Percentiles rank a stretch among this genome's conserved stretches.
These are phyloP conservation scores for Leersia perrieri DNA, from an alignment of 176 grass and related monocot species.

Conservation along the genomic window DNA sequence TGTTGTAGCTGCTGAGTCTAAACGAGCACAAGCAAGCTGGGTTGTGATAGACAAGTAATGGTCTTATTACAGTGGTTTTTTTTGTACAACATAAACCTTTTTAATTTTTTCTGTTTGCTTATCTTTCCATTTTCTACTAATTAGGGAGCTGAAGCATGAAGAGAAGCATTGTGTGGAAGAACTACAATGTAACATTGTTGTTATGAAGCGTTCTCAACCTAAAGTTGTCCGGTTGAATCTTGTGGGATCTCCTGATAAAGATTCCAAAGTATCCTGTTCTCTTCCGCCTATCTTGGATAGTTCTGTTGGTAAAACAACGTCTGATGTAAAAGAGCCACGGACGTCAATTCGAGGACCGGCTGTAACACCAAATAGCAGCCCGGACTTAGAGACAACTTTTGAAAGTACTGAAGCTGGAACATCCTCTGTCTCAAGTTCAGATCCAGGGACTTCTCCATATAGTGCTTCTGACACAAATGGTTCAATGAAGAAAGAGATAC, in stretches of 20 bases:
- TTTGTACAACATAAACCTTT: conserved; percentile 10
- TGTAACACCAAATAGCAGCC: conserved; percentile 93
- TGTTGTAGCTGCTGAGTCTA: conserved; percentile 82
- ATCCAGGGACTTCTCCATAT: conserved; percentile 88
- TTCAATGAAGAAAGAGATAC: conserved; percentile 61
- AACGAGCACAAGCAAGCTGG: conserved; percentile 87
- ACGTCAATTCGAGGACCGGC: conserved; percentile 68
- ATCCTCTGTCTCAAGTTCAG: conserved; percentile 94
- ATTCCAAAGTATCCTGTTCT: conserved; percentile 35
- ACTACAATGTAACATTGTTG: conserved; percentile 94
- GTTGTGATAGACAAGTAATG: conserved; percentile 98
- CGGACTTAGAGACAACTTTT: conserved; percentile 72
- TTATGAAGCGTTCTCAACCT: conserved; percentile 95
- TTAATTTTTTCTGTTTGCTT: conserved; percentile 22
- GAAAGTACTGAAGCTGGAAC: conserved; percentile 86
- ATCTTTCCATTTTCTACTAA: conserved; percentile 21
- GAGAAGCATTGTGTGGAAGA: conserved; percentile 92
- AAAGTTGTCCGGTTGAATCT: conserved; percentile 99
- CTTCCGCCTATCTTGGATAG: conserved; percentile 32
- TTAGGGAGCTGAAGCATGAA: conserved; percentile 95
- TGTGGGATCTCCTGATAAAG: conserved; percentile 80
- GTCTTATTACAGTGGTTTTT: conserved; percentile 13
- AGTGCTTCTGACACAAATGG: conserved; percentile 64
- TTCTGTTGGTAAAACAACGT: conserved; percentile 38
- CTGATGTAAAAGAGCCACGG: conserved; percentile 49